phyloP scores from a whole-genome alignment of 176 grass and related monocot genomes.

The Raddia distichophylla region DNA sequence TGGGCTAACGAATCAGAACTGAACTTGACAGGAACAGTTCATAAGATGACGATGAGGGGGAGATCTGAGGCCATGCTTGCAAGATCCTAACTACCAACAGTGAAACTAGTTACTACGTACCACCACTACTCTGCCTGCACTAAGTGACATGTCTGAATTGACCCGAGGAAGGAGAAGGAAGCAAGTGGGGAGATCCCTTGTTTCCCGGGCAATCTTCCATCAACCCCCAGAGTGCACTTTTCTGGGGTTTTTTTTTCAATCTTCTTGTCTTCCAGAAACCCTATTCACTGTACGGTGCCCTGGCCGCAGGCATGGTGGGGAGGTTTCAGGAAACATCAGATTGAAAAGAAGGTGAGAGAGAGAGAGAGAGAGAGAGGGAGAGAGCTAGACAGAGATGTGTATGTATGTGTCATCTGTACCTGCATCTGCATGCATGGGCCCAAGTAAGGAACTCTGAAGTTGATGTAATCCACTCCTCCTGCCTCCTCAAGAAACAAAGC shows the following conservation, averaged over 20 bases:
- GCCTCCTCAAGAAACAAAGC: constrained; percentile 49
- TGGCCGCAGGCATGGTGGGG: constrained; percentile 48
- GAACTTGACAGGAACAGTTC: constrained; percentile 52
- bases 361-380: constrained; percentile 8
- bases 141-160: constrained; percentile 49
- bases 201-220: constrained; percentile 63
- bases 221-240: constrained; percentile 29
- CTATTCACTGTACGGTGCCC: constrained; percentile 45
- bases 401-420: constrained; percentile 48
- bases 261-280: constrained; percentile 53
- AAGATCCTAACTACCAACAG: constrained; percentile 38
- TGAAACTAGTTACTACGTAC: constrained; percentile 47
- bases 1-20: constrained; percentile 33
- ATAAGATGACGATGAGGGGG: constrained; percentile 35
- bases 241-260: neutral
- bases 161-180: constrained; percentile 46
- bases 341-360: constrained; percentile 23
- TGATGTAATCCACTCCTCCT: constrained; percentile 54
- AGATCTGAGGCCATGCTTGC: constrained; percentile 48
- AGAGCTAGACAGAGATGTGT: constrained; percentile 33
- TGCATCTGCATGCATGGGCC: constrained; percentile 43
- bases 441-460: constrained; percentile 42
- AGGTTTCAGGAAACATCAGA: constrained; percentile 64
- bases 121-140: constrained; percentile 47
- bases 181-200: constrained; percentile 52